These are phyloP conservation scores for Trichoderma asperellum DNA, from an alignment of 2,329 filamentous ascomycete species.

Conservation along the genomic window DNA sequence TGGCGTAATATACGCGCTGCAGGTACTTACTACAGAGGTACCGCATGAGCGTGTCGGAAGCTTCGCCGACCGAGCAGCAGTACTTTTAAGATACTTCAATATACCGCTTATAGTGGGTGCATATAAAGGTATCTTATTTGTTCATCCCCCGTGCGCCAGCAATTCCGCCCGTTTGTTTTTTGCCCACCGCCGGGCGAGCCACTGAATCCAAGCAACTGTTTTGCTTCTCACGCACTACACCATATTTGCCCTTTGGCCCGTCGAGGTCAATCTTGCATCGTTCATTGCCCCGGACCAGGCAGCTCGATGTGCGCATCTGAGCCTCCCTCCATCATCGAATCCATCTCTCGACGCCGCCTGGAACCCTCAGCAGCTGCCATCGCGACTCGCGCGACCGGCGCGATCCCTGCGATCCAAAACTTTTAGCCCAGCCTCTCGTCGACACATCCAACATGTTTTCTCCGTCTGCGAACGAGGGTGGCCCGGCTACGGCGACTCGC, in stretches of 20 bases:
- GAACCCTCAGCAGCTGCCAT: conserved; percentile 32
- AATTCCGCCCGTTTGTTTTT: conserved; percentile 38
- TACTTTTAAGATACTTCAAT: neutral
- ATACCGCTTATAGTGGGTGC: accelerated
- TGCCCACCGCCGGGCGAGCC: conserved; percentile 37
- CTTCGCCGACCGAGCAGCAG: neutral
- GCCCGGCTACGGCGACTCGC: conserved; percentile 60
- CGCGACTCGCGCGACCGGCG: conserved; percentile 31
- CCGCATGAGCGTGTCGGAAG: conserved; percentile 5
- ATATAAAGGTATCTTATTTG: neutral
- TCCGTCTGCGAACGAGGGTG: conserved; percentile 54
- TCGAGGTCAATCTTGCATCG: conserved; percentile 22
- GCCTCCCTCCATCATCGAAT: conserved; percentile 18
- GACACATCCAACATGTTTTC: conserved; percentile 59
- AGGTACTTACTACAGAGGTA: conserved; percentile 1
- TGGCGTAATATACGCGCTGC: neutral
- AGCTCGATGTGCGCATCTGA: conserved; percentile 31
- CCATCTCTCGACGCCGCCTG: conserved; percentile 30
- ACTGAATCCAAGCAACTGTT: conserved; percentile 27
- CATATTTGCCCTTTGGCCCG: conserved; percentile 26
- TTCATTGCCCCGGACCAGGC: conserved; percentile 22
- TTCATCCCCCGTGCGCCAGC: neutral
- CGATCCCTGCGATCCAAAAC: conserved; percentile 26
- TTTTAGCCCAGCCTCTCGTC: conserved; percentile 26
- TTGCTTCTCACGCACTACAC: conserved; percentile 32